These are phyloP conservation scores for Zymoseptoria pseudotritici DNA, from an alignment of 2,329 filamentous ascomycete genomes.

Conservation along the genomic window DNA sequence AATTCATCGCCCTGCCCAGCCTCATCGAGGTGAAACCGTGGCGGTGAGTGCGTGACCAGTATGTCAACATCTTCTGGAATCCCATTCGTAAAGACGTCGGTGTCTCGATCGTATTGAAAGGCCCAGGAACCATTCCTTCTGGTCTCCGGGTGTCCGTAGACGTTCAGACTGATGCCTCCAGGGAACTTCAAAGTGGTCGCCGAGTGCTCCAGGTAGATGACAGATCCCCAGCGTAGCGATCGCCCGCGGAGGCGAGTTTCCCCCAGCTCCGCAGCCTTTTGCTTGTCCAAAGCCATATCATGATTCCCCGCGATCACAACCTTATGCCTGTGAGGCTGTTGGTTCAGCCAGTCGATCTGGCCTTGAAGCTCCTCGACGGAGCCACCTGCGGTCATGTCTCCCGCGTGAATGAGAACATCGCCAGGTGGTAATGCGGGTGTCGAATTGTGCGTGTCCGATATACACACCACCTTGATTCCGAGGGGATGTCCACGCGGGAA, in stretches of 20 bases:
- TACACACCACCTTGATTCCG: conserved; percentile 10
- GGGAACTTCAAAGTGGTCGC: conserved; percentile 41
- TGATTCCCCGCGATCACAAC: conserved; percentile 23
- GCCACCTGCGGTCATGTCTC: conserved; percentile 17
- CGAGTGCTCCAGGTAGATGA: conserved; percentile 31
- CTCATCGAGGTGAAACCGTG: conserved; percentile 31
- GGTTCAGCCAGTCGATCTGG: conserved; percentile 15
- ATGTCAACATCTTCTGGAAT: conserved; percentile 28
- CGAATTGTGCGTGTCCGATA: conserved; percentile 25
- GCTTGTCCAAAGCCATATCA: conserved; percentile 14
- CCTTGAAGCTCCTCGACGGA: conserved; percentile 13
- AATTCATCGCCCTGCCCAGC: conserved; percentile 27
- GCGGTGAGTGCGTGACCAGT: conserved; percentile 36
- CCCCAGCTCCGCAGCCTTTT: conserved; percentile 5
- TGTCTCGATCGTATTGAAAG: conserved; percentile 34
- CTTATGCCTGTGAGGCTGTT: conserved; percentile 16
- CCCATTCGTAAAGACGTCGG: conserved; percentile 21
- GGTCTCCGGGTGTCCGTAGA: conserved; percentile 72
- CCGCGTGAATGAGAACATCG: conserved; percentile 21
- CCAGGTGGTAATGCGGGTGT: conserved; percentile 11
- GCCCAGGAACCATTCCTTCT: conserved; percentile 50
- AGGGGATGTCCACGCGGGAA: not conserved
- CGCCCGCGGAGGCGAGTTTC: conserved; percentile 5
- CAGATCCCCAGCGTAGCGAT: conserved; percentile 29
- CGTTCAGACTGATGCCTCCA: conserved; percentile 51